These are phyloP conservation scores for Epichloe gansuensis DNA, from an alignment of 2,329 filamentous ascomycete species.

Conservation along the genomic window DNA sequence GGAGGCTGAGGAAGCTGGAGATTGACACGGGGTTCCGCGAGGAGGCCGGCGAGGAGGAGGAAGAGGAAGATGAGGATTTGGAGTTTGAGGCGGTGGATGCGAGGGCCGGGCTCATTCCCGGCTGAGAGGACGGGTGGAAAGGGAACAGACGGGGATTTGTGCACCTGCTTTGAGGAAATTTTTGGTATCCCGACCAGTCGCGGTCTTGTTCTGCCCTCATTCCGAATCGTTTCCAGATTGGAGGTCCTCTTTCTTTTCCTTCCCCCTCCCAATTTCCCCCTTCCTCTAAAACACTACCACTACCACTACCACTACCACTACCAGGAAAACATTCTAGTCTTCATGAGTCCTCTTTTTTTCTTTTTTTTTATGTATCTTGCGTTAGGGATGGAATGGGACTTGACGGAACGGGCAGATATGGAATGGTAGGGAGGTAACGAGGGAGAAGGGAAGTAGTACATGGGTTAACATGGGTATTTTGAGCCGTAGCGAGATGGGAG, in stretches of 20 bases:
- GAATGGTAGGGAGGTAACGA: too few relatives aligned
- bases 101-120: conserved; percentile 14
- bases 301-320: too few relatives aligned
- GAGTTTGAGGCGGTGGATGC: conserved; percentile 27
- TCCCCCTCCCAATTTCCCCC: not conserved
- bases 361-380: too few relatives aligned
- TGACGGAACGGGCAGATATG: too few relatives aligned
- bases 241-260: not conserved
- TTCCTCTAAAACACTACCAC: not conserved
- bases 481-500: too few relatives aligned
- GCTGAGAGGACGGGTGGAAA: not conserved
- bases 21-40: conserved; percentile 74
- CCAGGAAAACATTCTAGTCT: too few relatives aligned
- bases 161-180: not conserved
- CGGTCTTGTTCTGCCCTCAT: not conserved
- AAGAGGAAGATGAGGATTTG: conserved; percentile 40
- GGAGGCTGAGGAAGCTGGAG: conserved; percentile 55
- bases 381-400: too few relatives aligned
- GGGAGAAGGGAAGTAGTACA: too few relatives aligned
- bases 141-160: not conserved
- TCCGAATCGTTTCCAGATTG: too few relatives aligned
- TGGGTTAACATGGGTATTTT: too few relatives aligned
- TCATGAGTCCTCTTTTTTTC: too few relatives aligned
- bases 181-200: not conserved
- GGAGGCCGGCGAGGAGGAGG: conserved; percentile 53